Evolutionary conservation across 139 green algal species (phyloP).

Genomic region (Chlamydomonas sp.): DNA sequence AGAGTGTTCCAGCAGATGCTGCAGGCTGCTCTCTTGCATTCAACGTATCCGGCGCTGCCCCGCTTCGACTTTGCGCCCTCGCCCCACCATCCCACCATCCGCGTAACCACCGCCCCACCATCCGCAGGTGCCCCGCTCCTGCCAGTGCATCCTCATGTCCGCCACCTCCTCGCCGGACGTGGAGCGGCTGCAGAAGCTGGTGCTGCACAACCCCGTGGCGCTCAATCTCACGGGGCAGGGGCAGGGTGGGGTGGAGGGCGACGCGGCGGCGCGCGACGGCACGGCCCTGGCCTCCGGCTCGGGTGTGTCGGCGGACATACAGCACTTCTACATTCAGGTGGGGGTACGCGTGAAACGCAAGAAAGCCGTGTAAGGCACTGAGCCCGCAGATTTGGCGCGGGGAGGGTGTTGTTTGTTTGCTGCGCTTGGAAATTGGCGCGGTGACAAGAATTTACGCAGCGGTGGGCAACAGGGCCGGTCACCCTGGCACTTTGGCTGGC

Average conservation of each 20-base stretch:
- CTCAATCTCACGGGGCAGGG: constrained; percentile 76
- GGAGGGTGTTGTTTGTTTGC: no score
- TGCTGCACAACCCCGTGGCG: constrained; percentile 91
- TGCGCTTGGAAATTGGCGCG: no score
- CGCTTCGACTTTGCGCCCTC: background rate
- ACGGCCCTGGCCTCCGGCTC: constrained; percentile 16
- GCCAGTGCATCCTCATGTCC: constrained; percentile 94
- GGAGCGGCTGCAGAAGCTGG: constrained; percentile 81
- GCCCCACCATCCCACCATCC: background rate
- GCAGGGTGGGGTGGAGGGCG: background rate
- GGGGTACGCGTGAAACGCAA: background rate
- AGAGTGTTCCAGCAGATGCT: no score
- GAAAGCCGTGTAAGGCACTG: no score
- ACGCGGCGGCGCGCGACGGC: constrained; percentile 17
- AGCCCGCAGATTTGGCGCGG: no score
- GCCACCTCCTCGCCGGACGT: constrained; percentile 87
- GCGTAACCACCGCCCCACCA: background rate
- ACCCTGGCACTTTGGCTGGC: no score
- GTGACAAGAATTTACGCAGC: no score
- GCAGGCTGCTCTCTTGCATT: no score
- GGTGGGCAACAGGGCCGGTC: no score
- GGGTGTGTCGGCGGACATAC: constrained; percentile 19
- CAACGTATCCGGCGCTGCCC: no score
- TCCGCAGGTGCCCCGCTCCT: constrained; percentile 72
- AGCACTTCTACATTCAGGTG: constrained; percentile 48